Percentiles rank a stretch among this genome's conserved stretches.
These are phyloP conservation scores for Rhododendron kiyosumense DNA, from an alignment of 148 eudicot species.

Conservation along the genomic window DNA sequence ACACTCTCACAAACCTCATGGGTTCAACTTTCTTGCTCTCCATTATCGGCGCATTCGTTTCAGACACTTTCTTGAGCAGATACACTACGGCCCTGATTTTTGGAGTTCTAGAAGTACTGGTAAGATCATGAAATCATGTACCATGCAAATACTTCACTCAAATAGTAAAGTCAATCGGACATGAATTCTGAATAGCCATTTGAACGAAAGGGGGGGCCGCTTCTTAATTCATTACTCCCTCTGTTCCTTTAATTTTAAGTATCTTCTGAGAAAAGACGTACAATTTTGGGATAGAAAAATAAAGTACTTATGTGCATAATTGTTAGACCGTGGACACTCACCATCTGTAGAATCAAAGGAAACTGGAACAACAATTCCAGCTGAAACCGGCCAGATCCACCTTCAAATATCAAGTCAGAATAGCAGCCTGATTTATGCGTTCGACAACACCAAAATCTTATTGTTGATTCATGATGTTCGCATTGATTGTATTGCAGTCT, in stretches of 20 bases:
- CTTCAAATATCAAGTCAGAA: too few species aligned
- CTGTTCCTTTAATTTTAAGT: too few species aligned
- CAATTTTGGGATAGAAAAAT: too few species aligned
- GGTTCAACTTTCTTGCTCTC: constrained; percentile 49
- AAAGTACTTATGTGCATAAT: too few species aligned
- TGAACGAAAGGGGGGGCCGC: too few species aligned
- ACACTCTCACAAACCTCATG: constrained; percentile 48
- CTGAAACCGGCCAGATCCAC: too few species aligned
- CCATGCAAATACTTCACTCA: background rate
- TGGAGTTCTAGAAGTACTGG: constrained; percentile 37
- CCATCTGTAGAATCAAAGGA: too few species aligned
- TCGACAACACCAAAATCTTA: background rate
- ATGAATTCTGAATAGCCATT: too few species aligned
- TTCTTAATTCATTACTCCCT: background rate
- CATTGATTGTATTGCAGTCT: constrained; percentile 13
- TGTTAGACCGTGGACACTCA: too few species aligned
- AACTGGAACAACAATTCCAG: too few species aligned
- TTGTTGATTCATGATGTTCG: background rate
- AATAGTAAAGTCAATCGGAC: background rate
- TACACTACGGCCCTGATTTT: constrained; percentile 31
- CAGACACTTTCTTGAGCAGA: constrained; percentile 38
- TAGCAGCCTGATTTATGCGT: too few species aligned
- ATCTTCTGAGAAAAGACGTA: too few species aligned
- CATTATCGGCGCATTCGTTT: constrained; percentile 39
- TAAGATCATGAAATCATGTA: background rate